Evolutionary conservation across 257 asterid genomes (phyloP).

Genomic region (Solanum sitiens): DNA sequence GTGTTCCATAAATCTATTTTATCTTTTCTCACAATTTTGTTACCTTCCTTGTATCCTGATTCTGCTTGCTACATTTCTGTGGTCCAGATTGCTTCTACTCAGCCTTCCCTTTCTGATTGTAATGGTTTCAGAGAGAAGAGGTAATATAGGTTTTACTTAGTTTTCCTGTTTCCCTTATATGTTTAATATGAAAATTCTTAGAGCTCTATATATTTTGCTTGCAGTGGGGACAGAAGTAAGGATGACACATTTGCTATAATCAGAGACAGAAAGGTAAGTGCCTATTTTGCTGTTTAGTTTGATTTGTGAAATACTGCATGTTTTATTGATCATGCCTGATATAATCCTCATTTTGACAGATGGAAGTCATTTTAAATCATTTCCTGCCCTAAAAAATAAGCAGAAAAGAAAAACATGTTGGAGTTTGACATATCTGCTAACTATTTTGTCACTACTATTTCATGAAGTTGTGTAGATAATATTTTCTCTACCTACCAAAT

Average conservation of each 20-base stretch:
- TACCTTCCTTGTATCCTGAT: not conserved
- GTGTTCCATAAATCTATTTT: not conserved
- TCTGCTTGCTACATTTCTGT: not conserved
- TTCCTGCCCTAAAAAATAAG: not conserved
- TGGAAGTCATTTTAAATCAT: not conserved
- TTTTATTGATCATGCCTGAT: not conserved
- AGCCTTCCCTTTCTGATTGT: slow-evolving; percentile 33
- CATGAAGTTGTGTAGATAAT: not conserved
- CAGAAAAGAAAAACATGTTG: not conserved
- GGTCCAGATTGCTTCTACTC: slow-evolving; percentile 30
- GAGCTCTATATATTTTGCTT: slow-evolving; percentile 2
- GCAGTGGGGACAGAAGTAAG: slow-evolving; percentile 42
- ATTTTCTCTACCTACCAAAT: not conserved
- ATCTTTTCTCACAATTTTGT: not conserved
- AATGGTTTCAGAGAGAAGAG: slow-evolving; percentile 54
- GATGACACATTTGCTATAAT: slow-evolving; percentile 39
- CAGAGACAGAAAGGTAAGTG: slow-evolving; percentile 71
- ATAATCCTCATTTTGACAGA: not conserved
- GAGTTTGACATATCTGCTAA: not conserved
- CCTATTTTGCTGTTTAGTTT: not conserved
- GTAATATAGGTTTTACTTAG: slow-evolving; percentile 13
- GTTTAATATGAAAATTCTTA: not conserved
- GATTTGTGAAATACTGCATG: not conserved
- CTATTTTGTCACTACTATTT: not conserved
- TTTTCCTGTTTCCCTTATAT: not conserved